phyloP scores from a whole-genome alignment of 2,329 filamentous ascomycete genomes.

The Trichophyton simii region DNA sequence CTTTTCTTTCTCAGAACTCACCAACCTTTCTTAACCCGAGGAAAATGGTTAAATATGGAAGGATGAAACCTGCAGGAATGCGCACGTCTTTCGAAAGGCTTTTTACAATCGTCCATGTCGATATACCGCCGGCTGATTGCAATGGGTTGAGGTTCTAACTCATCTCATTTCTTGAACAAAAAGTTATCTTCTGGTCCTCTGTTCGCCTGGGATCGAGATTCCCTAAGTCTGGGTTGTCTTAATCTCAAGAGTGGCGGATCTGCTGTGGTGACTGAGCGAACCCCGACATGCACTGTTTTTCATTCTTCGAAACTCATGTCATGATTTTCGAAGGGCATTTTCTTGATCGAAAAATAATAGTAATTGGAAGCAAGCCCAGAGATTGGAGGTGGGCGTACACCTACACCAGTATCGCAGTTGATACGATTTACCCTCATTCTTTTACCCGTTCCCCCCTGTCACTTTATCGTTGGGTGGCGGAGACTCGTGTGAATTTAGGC shows the following conservation, averaged over 20 bases:
- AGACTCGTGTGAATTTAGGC: neutral
- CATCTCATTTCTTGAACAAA: neutral
- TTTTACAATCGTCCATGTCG: neutral
- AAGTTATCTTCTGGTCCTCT: neutral
- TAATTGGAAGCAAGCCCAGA: neutral
- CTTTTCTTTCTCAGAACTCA: neutral
- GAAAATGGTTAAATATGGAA: neutral
- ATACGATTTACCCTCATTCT: neutral
- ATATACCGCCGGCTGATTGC: neutral
- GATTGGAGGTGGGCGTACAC: neutral
- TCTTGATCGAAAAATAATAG: neutral
- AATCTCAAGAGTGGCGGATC: neutral
- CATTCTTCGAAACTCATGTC: neutral
- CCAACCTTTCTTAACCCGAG: neutral
- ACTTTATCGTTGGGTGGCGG: neutral
- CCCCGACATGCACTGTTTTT: neutral
- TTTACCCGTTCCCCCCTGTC: neutral
- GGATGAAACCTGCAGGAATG: neutral
- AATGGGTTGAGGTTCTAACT: neutral
- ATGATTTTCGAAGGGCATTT: neutral
- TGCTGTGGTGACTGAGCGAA: neutral
- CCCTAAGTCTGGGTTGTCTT: neutral
- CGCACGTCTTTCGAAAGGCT: constrained; percentile 1
- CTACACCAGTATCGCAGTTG: constrained; percentile 2
- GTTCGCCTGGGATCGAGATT: too few relatives aligned